A percentile compares a stretch with the other conserved stretches of the same genome.
These are phyloP conservation scores for Ceratocystis lukuohia DNA, from an alignment of 2,329 filamentous ascomycete species.

Conservation along the genomic window DNA sequence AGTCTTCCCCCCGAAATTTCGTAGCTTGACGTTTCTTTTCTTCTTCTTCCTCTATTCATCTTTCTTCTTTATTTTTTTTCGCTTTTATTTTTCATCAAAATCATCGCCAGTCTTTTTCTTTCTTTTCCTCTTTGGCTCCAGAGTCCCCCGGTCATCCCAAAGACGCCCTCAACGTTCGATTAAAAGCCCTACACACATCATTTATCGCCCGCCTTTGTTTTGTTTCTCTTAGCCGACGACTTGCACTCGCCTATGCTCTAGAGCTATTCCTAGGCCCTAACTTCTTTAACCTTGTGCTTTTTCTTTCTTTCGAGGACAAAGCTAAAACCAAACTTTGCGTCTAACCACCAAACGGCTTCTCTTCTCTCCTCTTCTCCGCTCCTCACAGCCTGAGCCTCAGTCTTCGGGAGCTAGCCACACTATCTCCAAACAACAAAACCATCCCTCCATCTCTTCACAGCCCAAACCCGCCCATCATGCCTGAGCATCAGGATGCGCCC, in stretches of 20 bases:
- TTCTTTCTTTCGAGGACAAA: background rate
- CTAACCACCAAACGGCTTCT: background rate
- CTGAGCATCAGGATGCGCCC: constrained; percentile 42
- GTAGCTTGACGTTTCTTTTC: background rate
- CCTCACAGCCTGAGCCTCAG: constrained; percentile 9
- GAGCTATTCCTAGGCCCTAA: background rate
- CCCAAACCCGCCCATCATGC: constrained; percentile 30
- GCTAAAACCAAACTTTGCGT: background rate
- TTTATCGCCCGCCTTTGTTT: background rate
- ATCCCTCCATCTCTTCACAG: constrained; percentile 3
- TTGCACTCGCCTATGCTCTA: background rate
- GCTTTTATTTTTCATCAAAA: constrained; percentile 1
- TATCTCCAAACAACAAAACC: background rate
- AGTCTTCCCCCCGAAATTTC: background rate
- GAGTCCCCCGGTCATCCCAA: background rate
- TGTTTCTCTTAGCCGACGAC: background rate
- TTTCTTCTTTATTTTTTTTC: constrained; percentile 12
- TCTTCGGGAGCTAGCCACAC: background rate
- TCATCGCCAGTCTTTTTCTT: background rate
- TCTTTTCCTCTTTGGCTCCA: background rate
- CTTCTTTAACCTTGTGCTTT: background rate
- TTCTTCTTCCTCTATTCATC: constrained; percentile 1
- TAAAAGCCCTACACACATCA: background rate
- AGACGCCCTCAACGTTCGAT: background rate
- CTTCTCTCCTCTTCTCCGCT: background rate